Evolutionary conservation across 306 rosid species (phyloP).

Genomic region (Gastrolobium bilobum): DNA sequence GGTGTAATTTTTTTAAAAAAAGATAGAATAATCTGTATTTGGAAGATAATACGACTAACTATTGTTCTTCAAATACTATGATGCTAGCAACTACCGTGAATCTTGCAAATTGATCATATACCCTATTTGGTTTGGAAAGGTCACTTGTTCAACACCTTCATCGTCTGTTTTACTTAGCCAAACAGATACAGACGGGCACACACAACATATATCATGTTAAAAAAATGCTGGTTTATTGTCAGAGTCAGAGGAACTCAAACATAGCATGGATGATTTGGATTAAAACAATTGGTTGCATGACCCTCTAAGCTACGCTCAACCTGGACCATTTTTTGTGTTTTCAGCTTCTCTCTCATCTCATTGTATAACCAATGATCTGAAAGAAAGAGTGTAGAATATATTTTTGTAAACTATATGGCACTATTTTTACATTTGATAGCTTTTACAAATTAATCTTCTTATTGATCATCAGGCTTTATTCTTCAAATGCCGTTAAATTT

Average conservation of each 20-base stretch:
- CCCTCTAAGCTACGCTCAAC: background rate
- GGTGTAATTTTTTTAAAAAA: constrained; percentile 8
- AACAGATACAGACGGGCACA: background rate
- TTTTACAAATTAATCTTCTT: constrained; percentile 14
- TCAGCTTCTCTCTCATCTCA: constrained; percentile 27
- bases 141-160: constrained; percentile 23
- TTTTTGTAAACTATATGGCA: background rate
- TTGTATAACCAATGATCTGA: background rate
- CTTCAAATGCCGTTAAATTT: constrained; percentile 33
- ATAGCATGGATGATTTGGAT: constrained; percentile 20
- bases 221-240: constrained; percentile 2
- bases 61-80: constrained; percentile 38
- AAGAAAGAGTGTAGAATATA: constrained; percentile 9
- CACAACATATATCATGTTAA: constrained; percentile 14
- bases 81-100: constrained; percentile 30
- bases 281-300: constrained; percentile 24
- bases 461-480: background rate
- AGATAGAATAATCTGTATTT: background rate
- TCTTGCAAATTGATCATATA: constrained; percentile 34
- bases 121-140: constrained; percentile 25
- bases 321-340: constrained; percentile 24
- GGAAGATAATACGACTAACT: constrained; percentile 35
- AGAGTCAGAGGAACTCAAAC: constrained; percentile 1
- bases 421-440: background rate
- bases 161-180: constrained; percentile 41